Percentiles rank a stretch among this genome's conserved stretches.
These are phyloP conservation scores for Myrmaecium sp. DNA, from an alignment of 2,329 filamentous ascomycete genomes.

Conservation along the genomic window DNA sequence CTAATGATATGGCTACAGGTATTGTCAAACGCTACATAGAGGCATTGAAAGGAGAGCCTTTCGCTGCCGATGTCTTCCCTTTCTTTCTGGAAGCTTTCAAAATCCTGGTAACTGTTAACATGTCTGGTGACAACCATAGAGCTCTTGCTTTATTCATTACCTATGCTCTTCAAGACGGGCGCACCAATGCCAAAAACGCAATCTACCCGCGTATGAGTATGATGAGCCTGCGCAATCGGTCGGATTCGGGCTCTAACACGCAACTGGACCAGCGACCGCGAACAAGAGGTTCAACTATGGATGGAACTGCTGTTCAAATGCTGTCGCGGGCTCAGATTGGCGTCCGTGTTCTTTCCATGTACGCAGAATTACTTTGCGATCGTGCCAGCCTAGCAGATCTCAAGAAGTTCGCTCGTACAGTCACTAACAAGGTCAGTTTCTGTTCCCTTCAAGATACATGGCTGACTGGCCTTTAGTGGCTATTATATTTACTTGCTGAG, in stretches of 20 bases:
- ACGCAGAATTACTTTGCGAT: slow-evolving; percentile 61
- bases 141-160: slow-evolving; percentile 85
- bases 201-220: slow-evolving; percentile 6
- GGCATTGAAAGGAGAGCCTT: slow-evolving; percentile 69
- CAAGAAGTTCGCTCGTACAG: slow-evolving; percentile 78
- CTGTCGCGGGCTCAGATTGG: slow-evolving; percentile 54
- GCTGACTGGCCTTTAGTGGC: slow-evolving; percentile 44
- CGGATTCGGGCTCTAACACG: background rate
- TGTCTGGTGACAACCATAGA: slow-evolving; percentile 70
- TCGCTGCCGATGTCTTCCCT: slow-evolving; percentile 53
- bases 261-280: slow-evolving; percentile 1
- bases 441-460: slow-evolving; percentile 12
- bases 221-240: slow-evolving; percentile 17
- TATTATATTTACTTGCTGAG: slow-evolving; percentile 79
- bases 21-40: slow-evolving; percentile 83
- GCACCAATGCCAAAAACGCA: slow-evolving; percentile 25
- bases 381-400: slow-evolving; percentile 51
- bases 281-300: no score
- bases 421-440: slow-evolving; percentile 68
- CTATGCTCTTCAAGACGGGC: slow-evolving; percentile 61
- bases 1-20: slow-evolving; percentile 31
- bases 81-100: slow-evolving; percentile 67
- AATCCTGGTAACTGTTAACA: slow-evolving; percentile 60
- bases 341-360: slow-evolving; percentile 57
- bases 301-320: slow-evolving; percentile 8